Base-by-base conservation (phyloP, 176 grass and related monocot genomes). In the Musa schizocarpa region DNA sequence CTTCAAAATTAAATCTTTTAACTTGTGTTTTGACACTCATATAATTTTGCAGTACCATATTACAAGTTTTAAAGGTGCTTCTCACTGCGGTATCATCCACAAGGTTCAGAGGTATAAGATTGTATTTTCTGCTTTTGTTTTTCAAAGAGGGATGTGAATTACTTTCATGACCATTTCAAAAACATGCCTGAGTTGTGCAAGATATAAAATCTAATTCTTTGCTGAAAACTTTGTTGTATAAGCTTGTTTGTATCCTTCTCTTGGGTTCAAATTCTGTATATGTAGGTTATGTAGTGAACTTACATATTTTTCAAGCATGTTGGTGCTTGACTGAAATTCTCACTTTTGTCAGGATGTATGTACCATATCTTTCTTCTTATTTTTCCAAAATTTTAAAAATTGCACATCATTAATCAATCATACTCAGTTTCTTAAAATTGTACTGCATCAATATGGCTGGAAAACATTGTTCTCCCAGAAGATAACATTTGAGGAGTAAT, bases 51-150 rank as follows among this genome's bases (percentile, higher is more conserved):
- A 99, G 96, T 78, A 99, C 96, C 0, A 69, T 99, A 83, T 88
- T 99, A 50, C 96, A 95, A 93, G 96, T 99, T 55, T 85, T 99
- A 80, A 94, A 99, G 85, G 96, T 92, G 54, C 96, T 99, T 89
- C 96, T 99, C 56, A 99, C 83, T 77, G 96, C 91, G 74, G 96
- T 99, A 82, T 87, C 96, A 78, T 99, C 96, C 82, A 92, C 90
- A 82, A 99, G 76, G 79, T 95, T 99, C 83, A 99, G 96, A 94
- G 96, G 96, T 99, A 85, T 75, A 19, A 11, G 17, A 3, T 3
- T 43, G 8, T 29, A 78, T 67, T 70, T 77, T 76, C 7, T 74
- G 27, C 19, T 64, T 65, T 77, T 77, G 11, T 65, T 26, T 21
- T 80, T 73, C 9, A 9, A 49, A 24, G 57, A 53, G 54, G n/a